phyloP scores from a whole-genome alignment of 768 basidiomycete genomes.

The Boletus coccyginus region DNA sequence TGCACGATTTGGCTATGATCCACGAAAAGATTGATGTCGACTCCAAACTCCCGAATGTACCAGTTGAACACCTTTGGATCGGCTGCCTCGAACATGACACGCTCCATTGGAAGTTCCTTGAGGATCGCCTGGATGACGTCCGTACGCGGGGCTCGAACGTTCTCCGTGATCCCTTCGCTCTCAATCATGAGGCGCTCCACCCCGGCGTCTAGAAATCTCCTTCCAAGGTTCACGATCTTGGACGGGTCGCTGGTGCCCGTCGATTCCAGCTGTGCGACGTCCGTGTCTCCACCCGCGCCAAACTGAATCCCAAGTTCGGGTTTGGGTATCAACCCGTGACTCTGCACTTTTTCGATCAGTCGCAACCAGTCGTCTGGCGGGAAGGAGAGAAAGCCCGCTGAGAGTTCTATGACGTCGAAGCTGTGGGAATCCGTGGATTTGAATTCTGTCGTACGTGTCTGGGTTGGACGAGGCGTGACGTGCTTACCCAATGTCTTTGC shows the following conservation, averaged over 20 bases:
- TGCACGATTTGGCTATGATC: constrained; percentile 47
- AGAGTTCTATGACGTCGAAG: constrained; percentile 46
- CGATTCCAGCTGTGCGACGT: constrained; percentile 36
- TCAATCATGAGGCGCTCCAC: constrained; percentile 48
- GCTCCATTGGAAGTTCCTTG: constrained; percentile 38
- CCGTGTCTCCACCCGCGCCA: constrained; percentile 44
- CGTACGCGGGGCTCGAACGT: constrained; percentile 40
- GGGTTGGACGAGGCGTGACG: not conserved
- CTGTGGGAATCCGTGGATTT: constrained; percentile 8
- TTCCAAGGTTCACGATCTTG: constrained; percentile 37
- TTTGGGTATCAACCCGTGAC: constrained; percentile 41
- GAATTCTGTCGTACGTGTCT: not conserved
- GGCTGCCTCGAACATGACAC: constrained; percentile 47
- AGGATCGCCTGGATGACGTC: constrained; percentile 44
- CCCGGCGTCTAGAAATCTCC: constrained; percentile 40
- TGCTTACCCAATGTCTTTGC: constrained; percentile 11
- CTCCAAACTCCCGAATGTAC: constrained; percentile 44
- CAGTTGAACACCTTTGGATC: constrained; percentile 45
- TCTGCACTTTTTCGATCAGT: constrained; percentile 38
- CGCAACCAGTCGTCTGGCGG: constrained; percentile 43
- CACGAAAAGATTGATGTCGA: constrained; percentile 41
- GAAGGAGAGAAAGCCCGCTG: constrained; percentile 45
- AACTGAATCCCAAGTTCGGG: constrained; percentile 46
- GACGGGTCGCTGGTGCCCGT: constrained; percentile 31
- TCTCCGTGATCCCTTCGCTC: constrained; percentile 47